Evolutionary conservation across 2,329 filamentous ascomycete species (phyloP), one percentile per base, ranked within the genome.

Genomic region (Verticillium albo-atrum): DNA sequence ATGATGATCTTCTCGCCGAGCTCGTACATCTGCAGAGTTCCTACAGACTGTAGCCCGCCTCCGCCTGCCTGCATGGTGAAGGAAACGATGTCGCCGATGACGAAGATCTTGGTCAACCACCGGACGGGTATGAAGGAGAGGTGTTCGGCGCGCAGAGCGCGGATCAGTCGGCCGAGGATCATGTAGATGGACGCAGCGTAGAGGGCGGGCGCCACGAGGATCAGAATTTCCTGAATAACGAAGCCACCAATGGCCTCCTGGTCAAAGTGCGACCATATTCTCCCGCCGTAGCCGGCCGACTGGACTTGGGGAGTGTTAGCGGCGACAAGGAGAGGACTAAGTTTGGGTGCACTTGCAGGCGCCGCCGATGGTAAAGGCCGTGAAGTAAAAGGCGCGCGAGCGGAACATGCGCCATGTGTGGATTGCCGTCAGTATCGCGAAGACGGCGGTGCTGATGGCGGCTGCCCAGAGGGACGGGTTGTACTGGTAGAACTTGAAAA

Each of bases 1-100:
- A 86, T 70, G 15, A 85, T 78, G 56, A 85, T 69, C 17, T 77
- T 74, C 61, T 80, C 71, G 14, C 79, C 80, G 1, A 70, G 34
- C 17, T 68, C 54, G 52, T 61, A 61, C 1, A 58, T 9, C 4
- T 60, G 56, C 34, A 61, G 3, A 1, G 57, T 63, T 2, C 62
- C 62, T 17, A 42, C 60, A 0, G 70, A 64, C 61, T 72, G 65
- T 7, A 75, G 60, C 1, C 68, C 70, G 2, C 67, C 71, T 7
- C 75, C 76, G 14, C 69, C 72, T 6, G 70, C 70, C 62, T 82
- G 80, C 0, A 80, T 66, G 1, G 73, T 27, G 58, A 82, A 77
- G 1, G 74, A 76, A 1, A 81, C 50, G 1, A 81, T 64, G 59
- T 82, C 80, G 2, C 78, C 78, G 3, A 67, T 63, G 6, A 82